Conservation (phyloP, 352 stramenopile genomes). For the Elongisporangium anandrum region DNA sequence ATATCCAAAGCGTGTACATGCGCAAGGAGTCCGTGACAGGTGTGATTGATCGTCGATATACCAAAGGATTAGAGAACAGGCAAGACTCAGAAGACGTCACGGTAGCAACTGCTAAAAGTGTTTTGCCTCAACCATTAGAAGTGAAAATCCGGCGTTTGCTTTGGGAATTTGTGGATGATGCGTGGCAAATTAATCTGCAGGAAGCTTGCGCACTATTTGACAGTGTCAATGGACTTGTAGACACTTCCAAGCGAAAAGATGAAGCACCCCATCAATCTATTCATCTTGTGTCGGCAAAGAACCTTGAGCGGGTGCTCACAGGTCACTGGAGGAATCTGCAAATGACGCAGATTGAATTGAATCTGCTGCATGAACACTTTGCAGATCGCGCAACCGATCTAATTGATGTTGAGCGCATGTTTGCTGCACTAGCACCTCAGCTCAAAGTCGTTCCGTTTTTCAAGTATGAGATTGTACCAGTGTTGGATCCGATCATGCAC, state of each 20-base stretch:
- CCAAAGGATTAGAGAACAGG: neutral
- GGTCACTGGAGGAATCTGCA: constrained; percentile 18
- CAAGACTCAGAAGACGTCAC: neutral
- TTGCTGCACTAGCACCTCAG: constrained; percentile 26
- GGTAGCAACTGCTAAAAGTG: neutral
- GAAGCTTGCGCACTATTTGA: constrained; percentile 24
- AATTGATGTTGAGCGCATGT: constrained; percentile 33
- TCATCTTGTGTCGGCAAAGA: constrained; percentile 17
- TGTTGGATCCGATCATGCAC: constrained; percentile 53
- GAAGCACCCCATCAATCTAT: neutral
- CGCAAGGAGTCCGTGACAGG: constrained; percentile 38
- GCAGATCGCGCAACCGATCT: constrained; percentile 28
- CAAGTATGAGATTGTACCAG: constrained; percentile 46
- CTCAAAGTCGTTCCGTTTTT: constrained; percentile 26
- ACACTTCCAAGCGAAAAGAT: neutral
- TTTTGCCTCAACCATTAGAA: constrained; percentile 15
- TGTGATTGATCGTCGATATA: constrained; percentile 13
- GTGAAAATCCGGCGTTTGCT: constrained; percentile 40
- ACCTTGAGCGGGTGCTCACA: constrained; percentile 39
- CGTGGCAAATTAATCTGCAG: constrained; percentile 41
- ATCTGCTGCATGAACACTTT: constrained; percentile 38
- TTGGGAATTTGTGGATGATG: constrained; percentile 42
- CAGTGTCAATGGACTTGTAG: constrained; percentile 2
- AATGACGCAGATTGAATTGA: constrained; percentile 37
- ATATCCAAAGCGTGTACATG: constrained; percentile 54